Evolutionary conservation across 768 basidiomycete genomes (phyloP).

Genomic region (Mycena latifolia): DNA sequence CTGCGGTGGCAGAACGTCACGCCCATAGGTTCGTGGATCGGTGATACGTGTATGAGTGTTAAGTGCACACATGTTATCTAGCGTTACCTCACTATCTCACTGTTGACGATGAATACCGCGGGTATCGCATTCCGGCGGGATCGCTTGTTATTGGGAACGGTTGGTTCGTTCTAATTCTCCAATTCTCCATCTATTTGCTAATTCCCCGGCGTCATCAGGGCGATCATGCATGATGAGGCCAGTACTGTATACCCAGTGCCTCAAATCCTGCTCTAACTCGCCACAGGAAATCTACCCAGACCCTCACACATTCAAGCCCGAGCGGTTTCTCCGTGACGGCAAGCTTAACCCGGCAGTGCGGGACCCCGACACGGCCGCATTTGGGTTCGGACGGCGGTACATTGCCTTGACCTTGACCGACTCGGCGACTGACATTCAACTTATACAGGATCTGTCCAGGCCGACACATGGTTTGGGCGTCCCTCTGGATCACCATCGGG

Average conservation of each 20-base stretch:
- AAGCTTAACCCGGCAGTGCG: conserved; percentile 15
- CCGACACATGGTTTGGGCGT: conserved; percentile 10
- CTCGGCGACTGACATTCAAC: background rate
- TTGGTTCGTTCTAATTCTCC: conserved; percentile 37
- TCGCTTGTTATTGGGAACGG: conserved; percentile 44
- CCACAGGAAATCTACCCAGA: conserved; percentile 40
- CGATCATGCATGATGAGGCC: conserved; percentile 27
- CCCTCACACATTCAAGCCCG: conserved; percentile 45
- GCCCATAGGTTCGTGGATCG: conserved; percentile 19
- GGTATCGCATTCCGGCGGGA: conserved; percentile 44
- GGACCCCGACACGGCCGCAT: conserved; percentile 11
- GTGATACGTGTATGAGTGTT: background rate
- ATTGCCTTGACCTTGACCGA: conserved; percentile 6
- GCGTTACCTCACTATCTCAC: conserved; percentile 16
- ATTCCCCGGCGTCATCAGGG: conserved; percentile 9
- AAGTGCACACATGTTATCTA: background rate
- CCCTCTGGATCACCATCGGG: conserved; percentile 22
- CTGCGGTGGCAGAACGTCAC: conserved; percentile 44
- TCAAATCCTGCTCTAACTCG: background rate
- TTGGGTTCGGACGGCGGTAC: conserved; percentile 29
- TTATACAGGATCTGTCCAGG: conserved; percentile 35
- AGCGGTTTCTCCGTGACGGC: conserved; percentile 40
- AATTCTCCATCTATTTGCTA: background rate
- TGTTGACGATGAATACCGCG: conserved; percentile 44
- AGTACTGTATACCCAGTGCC: background rate